Conservation (phyloP, 2,329 filamentous ascomycete genomes). For the Blastomyces parvus region DNA sequence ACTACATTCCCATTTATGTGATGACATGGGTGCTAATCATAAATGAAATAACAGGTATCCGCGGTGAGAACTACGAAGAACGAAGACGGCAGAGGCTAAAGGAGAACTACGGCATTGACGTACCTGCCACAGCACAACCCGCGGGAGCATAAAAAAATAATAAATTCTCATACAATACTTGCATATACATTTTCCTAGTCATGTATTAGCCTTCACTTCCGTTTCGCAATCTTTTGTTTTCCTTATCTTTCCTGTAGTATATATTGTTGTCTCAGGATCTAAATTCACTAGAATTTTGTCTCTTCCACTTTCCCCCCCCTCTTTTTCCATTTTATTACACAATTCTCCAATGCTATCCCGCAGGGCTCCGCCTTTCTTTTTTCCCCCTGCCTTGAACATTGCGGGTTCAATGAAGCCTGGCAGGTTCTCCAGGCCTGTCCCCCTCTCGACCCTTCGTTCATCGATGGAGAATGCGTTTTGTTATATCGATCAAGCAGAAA, state of each 20-base stretch:
- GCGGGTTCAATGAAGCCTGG: background rate
- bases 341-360: background rate
- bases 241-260: slow-evolving; percentile 8
- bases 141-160: slow-evolving; percentile 31
- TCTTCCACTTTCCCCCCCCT: background rate
- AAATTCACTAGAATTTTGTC: background rate
- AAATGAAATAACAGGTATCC: slow-evolving; percentile 52
- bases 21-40: slow-evolving; percentile 12
- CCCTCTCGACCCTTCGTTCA: background rate
- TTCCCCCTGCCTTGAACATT: background rate
- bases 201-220: slow-evolving; percentile 6
- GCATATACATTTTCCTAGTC: slow-evolving; percentile 7
- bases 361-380: background rate
- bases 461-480: background rate
- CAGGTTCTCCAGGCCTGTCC: background rate
- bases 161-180: slow-evolving; percentile 6
- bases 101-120: slow-evolving; percentile 80
- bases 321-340: too few species aligned
- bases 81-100: slow-evolving; percentile 70
- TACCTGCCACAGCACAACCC: slow-evolving; percentile 51
- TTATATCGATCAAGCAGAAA: background rate
- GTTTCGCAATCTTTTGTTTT: slow-evolving; percentile 17
- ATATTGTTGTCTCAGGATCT: background rate
- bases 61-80: slow-evolving; percentile 73
- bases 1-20: background rate